These are phyloP conservation scores for Sugiyamaella marilandica DNA, from an alignment of 805 yeast genomes.

Conservation along the genomic window DNA sequence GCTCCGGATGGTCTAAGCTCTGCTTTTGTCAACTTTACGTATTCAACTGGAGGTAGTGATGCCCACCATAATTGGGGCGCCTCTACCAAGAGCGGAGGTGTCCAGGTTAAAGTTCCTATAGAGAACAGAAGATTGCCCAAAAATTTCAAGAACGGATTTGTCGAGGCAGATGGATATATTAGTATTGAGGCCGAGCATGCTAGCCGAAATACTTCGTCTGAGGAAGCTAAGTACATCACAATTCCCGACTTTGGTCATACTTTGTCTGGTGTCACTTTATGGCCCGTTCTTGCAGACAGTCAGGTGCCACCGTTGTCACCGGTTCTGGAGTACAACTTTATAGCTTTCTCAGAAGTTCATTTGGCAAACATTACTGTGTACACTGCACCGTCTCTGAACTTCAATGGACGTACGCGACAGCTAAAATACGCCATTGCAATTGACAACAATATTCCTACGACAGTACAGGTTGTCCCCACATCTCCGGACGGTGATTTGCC, in stretches of 20 bases:
- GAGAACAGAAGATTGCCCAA: not conserved
- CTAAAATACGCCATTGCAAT: slow-evolving; percentile 27
- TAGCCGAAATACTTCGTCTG: not conserved
- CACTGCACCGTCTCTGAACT: slow-evolving; percentile 26
- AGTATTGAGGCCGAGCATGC: slow-evolving; percentile 16
- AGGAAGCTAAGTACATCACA: slow-evolving; percentile 8
- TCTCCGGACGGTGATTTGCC: slow-evolving; percentile 8
- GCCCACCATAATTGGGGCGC: slow-evolving; percentile 1
- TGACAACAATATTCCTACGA: slow-evolving; percentile 25
- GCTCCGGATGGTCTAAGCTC: slow-evolving; percentile 7
- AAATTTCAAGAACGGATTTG: slow-evolving; percentile 10
- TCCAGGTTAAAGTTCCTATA: slow-evolving; percentile 7
- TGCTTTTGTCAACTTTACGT: not conserved
- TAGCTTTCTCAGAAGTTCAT: slow-evolving; percentile 11
- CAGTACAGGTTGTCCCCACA: slow-evolving; percentile 25
- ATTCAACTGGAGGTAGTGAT: not conserved
- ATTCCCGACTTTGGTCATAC: slow-evolving; percentile 13
- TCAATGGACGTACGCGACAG: slow-evolving; percentile 21
- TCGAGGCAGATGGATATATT: slow-evolving; percentile 15
- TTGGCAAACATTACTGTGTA: slow-evolving; percentile 19
- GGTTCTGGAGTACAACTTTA: slow-evolving; percentile 11
- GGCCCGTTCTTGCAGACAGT: slow-evolving; percentile 6
- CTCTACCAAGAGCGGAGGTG: not conserved
- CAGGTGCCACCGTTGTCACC: slow-evolving; percentile 10
- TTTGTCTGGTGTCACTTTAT: slow-evolving; percentile 16